Evolutionary conservation across 2,329 filamentous ascomycete genomes (phyloP), one percentile per base, ranked within the genome.

Genomic region (Trichoderma sp.): DNA sequence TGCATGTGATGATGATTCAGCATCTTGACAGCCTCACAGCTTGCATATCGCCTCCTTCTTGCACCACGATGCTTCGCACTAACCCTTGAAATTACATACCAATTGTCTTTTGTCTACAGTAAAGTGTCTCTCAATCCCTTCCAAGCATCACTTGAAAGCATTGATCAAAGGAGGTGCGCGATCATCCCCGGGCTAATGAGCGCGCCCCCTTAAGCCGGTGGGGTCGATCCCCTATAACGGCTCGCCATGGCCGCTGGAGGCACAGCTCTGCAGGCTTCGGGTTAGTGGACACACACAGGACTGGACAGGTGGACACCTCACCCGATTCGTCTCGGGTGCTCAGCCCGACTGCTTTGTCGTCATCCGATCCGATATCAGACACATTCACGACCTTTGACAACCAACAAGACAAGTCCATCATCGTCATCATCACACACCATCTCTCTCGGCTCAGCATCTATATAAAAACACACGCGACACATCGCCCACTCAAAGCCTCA

Each of bases 171-270:
- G 48, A 30, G 48, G 26, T 28, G 21, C 26, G 26, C n/a, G 19
- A 17, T 34, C 24, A 60, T 60, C 34, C 41, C 17, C 12, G 24
- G 44, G 58, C 47, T 52, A 52, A 51, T 52, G 39, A 54, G 59
- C 50, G 7, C 30, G 7, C 59, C 59, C 47, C 47, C 59, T 62
- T 62, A 44, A 21, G 24, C n/a, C 34, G 45, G 59, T 45, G 59
- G 59, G 47, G 59, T 30, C 41, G 6, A 30, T 54, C 48, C 59
- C 59, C 59, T 62, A 51, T 62, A 51, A 34, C 48, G n/a, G 39
- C 48, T 45, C 30, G 30, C 30, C 30, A 30, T 30, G 30, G 30
- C 30, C 28, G 28, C 28, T 28, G 28, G 28, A 28, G 28, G 28
- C 28, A 6, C 5, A 7, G 5, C 9, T 7, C 30, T 51, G 39